These are phyloP conservation scores for Colletotrichum agaves DNA, from an alignment of 2,329 filamentous ascomycete species.

Conservation along the genomic window DNA sequence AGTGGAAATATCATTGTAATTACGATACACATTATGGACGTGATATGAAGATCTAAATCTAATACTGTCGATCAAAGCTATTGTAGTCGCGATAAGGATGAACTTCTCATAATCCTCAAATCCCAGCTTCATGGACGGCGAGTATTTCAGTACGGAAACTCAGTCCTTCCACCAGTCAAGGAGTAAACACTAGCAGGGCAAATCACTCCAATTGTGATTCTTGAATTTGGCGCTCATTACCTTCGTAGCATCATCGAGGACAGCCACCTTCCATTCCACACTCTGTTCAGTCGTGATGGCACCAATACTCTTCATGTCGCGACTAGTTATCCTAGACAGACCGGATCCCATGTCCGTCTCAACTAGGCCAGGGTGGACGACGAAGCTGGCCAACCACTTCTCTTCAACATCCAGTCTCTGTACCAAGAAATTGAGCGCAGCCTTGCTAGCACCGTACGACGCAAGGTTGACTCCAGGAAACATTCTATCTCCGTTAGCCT, in stretches of 20 bases:
- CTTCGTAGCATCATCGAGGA: constrained; percentile 15
- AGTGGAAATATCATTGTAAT: too few relatives aligned
- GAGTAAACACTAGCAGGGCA: constrained; percentile 23
- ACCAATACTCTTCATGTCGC: constrained; percentile 18
- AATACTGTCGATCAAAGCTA: too few relatives aligned
- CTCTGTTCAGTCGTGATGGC: constrained; percentile 39
- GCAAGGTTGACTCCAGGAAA: constrained; percentile 13
- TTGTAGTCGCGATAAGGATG: too few relatives aligned
- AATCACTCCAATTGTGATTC: constrained; percentile 29
- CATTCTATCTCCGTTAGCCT: not conserved
- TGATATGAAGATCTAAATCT: too few relatives aligned
- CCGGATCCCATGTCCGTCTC: constrained; percentile 26
- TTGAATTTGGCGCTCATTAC: constrained; percentile 32
- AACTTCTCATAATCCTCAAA: too few relatives aligned
- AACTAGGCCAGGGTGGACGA: constrained; percentile 37
- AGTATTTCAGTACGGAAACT: too few relatives aligned
- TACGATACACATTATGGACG: too few relatives aligned
- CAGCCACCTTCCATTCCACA: constrained; percentile 12
- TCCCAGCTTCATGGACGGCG: too few relatives aligned
- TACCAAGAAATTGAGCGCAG: constrained; percentile 39
- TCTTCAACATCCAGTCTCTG: constrained; percentile 40
- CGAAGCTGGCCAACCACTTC: constrained; percentile 41
- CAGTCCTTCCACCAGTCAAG: not conserved
- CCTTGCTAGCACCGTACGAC: constrained; percentile 39
- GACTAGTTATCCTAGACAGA: not conserved